These are phyloP conservation scores for Chalaropsis thielavioides DNA, from an alignment of 2,329 filamentous ascomycete genomes.

Conservation along the genomic window DNA sequence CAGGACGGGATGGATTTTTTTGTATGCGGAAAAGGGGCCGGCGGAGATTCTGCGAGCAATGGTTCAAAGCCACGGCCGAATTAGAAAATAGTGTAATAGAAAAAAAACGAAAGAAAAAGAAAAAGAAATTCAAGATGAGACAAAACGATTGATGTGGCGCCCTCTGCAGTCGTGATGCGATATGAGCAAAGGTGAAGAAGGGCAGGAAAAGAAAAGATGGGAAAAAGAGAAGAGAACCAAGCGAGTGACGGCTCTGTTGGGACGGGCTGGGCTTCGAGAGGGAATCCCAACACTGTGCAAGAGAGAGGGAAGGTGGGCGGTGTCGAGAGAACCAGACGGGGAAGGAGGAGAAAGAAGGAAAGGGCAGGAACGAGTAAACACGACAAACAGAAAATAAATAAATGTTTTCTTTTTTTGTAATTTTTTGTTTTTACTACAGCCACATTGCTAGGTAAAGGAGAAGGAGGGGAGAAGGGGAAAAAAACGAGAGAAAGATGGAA, in stretches of 20 bases:
- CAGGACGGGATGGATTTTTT: not conserved
- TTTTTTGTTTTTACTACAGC: not conserved
- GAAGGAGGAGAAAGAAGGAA: constrained; percentile 8
- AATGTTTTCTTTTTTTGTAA: not conserved
- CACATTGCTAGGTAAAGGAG: constrained; percentile 9
- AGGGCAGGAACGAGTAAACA: constrained; percentile 13
- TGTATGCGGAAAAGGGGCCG: not conserved
- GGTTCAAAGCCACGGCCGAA: not conserved
- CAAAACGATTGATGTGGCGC: not conserved
- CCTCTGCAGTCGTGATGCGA: not conserved
- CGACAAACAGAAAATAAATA: constrained; percentile 6
- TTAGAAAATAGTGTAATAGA: not conserved
- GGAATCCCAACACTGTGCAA: not conserved
- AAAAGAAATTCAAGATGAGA: not conserved
- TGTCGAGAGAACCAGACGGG: not conserved
- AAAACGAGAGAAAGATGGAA: not conserved
- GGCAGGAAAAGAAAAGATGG: not conserved
- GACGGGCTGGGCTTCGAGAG: not conserved
- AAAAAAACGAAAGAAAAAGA: not conserved
- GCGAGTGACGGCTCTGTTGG: constrained; percentile 9
- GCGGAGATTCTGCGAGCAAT: not conserved
- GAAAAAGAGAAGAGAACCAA: not conserved
- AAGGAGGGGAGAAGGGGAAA: constrained; percentile 1
- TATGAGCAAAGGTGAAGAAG: not conserved
- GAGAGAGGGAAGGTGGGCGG: not conserved